These are phyloP conservation scores for Dothistroma pini DNA, from an alignment of 2,329 filamentous ascomycete genomes.

Conservation along the genomic window DNA sequence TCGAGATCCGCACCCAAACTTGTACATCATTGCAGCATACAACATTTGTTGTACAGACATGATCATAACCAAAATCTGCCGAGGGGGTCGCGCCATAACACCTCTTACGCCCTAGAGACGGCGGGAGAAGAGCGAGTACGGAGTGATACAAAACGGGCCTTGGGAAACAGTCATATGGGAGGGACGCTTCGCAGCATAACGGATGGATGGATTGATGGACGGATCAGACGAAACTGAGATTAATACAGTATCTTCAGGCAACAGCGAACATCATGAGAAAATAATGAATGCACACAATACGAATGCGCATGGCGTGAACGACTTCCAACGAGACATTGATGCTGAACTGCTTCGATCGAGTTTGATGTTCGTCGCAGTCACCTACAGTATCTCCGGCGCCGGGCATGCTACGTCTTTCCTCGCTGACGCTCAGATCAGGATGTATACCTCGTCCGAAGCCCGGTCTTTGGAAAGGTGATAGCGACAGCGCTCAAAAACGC, in stretches of 20 bases:
- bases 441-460: too few species aligned
- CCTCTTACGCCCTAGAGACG: background rate
- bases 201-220: background rate
- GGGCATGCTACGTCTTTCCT: too few species aligned
- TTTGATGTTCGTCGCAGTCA: too few species aligned
- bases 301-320: background rate
- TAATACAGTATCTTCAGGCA: background rate
- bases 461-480: too few species aligned
- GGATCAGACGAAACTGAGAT: background rate
- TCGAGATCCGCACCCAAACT: background rate
- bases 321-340: too few species aligned
- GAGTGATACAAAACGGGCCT: background rate
- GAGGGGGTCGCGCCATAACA: background rate
- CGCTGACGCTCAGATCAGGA: too few species aligned
- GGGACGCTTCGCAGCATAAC: slow-evolving; percentile 1
- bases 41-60: background rate
- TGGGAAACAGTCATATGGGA: background rate
- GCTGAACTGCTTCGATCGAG: too few species aligned
- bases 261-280: background rate
- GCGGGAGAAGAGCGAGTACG: background rate
- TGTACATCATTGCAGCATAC: background rate
- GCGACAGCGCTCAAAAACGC: too few species aligned
- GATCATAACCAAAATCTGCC: background rate
- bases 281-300: background rate
- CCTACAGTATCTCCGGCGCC: too few species aligned